A percentile compares a stretch with the other conserved stretches of the same genome.
Evolutionary conservation across 2,329 filamentous ascomycete genomes (phyloP).

Genomic region (Colletotrichum lindemuthianum): DNA sequence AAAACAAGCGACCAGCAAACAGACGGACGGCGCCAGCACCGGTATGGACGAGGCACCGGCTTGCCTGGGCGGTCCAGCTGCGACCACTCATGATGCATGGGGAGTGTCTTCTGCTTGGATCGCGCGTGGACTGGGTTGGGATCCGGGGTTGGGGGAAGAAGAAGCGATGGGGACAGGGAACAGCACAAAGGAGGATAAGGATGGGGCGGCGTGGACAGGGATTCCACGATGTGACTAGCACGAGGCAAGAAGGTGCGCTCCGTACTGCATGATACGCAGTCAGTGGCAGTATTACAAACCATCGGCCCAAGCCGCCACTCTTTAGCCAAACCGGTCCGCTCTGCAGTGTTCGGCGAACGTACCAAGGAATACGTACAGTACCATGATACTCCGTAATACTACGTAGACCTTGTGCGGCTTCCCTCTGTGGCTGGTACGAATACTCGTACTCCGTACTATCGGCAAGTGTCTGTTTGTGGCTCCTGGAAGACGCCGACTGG

Average conservation of each 20-base stretch:
- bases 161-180: conserved; percentile 9
- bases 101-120: conserved; percentile 2
- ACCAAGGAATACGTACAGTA: background rate
- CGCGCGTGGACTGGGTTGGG: conserved; percentile 6
- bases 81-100: conserved; percentile 16
- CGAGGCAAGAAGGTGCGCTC: conserved; percentile 34
- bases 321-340: conserved; percentile 18
- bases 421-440: background rate
- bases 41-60: no score
- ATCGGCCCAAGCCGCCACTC: conserved; percentile 11
- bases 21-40: no score
- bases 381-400: no score
- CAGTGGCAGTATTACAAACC: background rate
- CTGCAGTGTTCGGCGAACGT: background rate
- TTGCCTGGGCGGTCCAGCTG: background rate
- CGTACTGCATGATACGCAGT: background rate
- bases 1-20: no score
- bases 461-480: no score
- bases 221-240: conserved; percentile 25
- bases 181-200: conserved; percentile 24
- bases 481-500: background rate
- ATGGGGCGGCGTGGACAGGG: conserved; percentile 23
- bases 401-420: background rate
- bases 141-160: conserved; percentile 11
- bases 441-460: no score